phyloP scores from a whole-genome alignment of 345 rosid genomes.

The Alliaria petiolata region DNA sequence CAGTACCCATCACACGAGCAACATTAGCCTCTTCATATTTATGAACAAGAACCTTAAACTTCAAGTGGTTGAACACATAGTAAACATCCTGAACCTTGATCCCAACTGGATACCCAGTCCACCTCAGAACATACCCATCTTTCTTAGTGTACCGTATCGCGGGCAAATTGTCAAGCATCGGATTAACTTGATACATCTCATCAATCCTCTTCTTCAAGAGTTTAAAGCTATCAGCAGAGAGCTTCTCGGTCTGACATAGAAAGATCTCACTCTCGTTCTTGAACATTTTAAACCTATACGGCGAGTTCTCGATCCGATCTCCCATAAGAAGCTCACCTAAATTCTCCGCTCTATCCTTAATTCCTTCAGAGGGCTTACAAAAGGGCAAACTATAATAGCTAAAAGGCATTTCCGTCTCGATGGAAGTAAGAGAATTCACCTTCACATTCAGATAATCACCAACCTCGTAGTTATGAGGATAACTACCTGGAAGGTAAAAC shows the following conservation, averaged over 20 bases:
- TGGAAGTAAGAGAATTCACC: constrained; percentile 86
- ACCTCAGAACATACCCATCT: constrained; percentile 58
- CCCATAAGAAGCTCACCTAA: constrained; percentile 89
- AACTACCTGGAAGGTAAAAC: constrained; percentile 81
- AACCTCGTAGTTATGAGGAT: constrained; percentile 57
- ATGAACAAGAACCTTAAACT: constrained; percentile 80
- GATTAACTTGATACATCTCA: constrained; percentile 88
- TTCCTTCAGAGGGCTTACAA: constrained; percentile 66
- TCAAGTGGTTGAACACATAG: constrained; percentile 82
- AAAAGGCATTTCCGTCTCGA: constrained; percentile 81
- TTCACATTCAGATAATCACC: constrained; percentile 69
- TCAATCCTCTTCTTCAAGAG: constrained; percentile 73
- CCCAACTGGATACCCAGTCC: constrained; percentile 88
- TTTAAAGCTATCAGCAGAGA: constrained; percentile 52
- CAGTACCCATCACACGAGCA: constrained; percentile 83
- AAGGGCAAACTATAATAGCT: constrained; percentile 82
- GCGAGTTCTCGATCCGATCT: constrained; percentile 86
- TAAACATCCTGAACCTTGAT: constrained; percentile 62
- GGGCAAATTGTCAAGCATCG: constrained; percentile 77
- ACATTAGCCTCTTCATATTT: constrained; percentile 79
- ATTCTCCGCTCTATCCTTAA: constrained; percentile 87
- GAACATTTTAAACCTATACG: constrained; percentile 64
- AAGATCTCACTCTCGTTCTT: constrained; percentile 62
- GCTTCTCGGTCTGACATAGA: constrained; percentile 50
- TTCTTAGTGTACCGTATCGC: constrained; percentile 73